phyloP scores from a whole-genome alignment of 176 grass and related monocot species.

The Ananas comosus region DNA sequence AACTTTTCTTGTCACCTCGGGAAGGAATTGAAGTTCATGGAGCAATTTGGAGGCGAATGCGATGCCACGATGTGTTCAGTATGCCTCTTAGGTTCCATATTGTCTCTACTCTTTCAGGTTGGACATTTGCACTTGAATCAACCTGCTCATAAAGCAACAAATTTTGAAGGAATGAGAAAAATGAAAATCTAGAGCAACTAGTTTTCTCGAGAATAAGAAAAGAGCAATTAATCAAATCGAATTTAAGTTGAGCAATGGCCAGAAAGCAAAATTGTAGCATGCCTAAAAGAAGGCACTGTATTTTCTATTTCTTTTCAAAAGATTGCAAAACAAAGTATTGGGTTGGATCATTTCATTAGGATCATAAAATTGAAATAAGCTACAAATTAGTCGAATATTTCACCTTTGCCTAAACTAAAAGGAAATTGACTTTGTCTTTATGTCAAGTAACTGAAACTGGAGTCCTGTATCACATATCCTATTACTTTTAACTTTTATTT shows the following conservation, averaged over 20 bases:
- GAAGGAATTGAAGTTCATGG: not conserved
- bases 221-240: not conserved
- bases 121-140: slow-evolving; percentile 40
- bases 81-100: slow-evolving; percentile 55
- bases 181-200: not conserved
- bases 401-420: too few relatives aligned
- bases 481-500: too few relatives aligned
- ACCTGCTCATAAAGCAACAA: slow-evolving; percentile 18
- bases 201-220: not conserved
- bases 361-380: too few relatives aligned
- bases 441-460: too few relatives aligned
- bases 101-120: slow-evolving; percentile 25
- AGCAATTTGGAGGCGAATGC: slow-evolving; percentile 6
- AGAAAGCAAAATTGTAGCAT: not conserved
- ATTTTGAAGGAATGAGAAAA: not conserved
- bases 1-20: too few relatives aligned
- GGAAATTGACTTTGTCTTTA: too few relatives aligned
- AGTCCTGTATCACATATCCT: too few relatives aligned
- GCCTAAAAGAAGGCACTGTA: too few relatives aligned
- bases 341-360: too few relatives aligned
- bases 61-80: slow-evolving; percentile 45
- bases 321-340: too few relatives aligned
- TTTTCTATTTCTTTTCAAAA: too few relatives aligned
- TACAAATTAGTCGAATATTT: too few relatives aligned
- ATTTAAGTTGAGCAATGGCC: not conserved